Percentiles rank a stretch among this genome's conserved stretches.
phyloP scores from a whole-genome alignment of 73 alveolate species.

The Uronychia binucleata region DNA sequence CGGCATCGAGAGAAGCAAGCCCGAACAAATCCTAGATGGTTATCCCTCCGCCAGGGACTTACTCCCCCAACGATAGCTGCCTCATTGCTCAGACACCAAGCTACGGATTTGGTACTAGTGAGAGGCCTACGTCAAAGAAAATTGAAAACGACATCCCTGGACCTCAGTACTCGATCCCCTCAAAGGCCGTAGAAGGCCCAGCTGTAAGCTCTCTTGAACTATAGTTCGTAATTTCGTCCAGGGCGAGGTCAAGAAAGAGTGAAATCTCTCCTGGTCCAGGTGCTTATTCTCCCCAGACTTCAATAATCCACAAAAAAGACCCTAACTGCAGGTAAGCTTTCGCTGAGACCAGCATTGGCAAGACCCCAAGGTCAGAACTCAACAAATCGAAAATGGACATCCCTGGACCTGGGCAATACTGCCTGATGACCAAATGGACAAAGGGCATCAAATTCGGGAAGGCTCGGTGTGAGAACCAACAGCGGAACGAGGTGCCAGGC shows the following conservation, averaged over 20 bases:
- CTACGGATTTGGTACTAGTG: neutral
- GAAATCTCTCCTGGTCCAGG: slow-evolving; percentile 36
- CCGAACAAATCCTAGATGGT: neutral
- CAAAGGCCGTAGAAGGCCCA: neutral
- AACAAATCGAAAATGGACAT: slow-evolving; percentile 4
- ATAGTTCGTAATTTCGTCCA: slow-evolving; percentile 13
- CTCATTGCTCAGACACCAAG: neutral
- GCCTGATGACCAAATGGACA: slow-evolving; percentile 7
- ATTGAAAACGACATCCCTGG: neutral
- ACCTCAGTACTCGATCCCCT: slow-evolving; percentile 13
- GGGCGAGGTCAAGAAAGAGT: slow-evolving; percentile 9
- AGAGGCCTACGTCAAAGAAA: neutral
- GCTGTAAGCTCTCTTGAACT: slow-evolving; percentile 5
- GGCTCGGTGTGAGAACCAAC: slow-evolving; percentile 16
- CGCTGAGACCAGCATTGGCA: slow-evolving; percentile 1
- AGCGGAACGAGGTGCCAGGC: slow-evolving; percentile 26
- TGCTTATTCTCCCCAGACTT: slow-evolving; percentile 15
- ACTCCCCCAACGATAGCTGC: neutral
- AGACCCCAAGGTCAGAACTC: slow-evolving; percentile 2
- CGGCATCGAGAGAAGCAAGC: neutral
- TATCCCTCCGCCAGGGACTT: neutral
- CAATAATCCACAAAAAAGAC: slow-evolving; percentile 8
- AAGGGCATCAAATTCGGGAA: slow-evolving; percentile 4
- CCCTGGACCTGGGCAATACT: neutral
- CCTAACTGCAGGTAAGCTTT: neutral